phyloP scores from a whole-genome alignment of 495 filamentous ascomycete genomes.

The Hypoxylon fragiforme region DNA sequence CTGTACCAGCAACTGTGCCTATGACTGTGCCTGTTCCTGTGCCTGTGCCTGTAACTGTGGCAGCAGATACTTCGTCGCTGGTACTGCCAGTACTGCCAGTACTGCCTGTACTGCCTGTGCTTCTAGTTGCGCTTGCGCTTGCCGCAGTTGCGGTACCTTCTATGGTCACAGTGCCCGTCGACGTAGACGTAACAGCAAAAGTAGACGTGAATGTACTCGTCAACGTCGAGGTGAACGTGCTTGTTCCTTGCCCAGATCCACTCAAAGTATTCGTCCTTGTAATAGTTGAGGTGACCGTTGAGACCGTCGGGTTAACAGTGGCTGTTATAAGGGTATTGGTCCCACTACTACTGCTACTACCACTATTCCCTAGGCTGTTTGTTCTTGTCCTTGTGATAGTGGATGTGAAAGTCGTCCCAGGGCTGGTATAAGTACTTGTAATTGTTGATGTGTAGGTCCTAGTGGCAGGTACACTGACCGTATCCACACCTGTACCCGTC shows the following conservation, averaged over 20 bases:
- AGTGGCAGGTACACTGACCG: neutral
- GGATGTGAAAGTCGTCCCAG: constrained; percentile 4
- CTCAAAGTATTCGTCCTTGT: constrained; percentile 19
- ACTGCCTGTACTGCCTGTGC: neutral
- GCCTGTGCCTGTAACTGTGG: neutral
- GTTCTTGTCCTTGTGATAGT: constrained; percentile 12
- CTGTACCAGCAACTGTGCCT: constrained; percentile 10
- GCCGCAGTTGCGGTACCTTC: neutral
- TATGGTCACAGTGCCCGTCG: constrained; percentile 11
- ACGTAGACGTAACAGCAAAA: neutral
- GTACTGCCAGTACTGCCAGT: neutral
- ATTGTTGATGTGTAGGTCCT: constrained; percentile 16
- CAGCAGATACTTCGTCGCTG: neutral
- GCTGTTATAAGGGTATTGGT: too few species aligned
- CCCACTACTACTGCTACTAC: too few species aligned
- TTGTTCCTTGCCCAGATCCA: constrained; percentile 4
- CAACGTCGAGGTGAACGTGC: constrained; percentile 21
- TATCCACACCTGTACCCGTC: constrained; percentile 1
- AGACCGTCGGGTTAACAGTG: too few species aligned
- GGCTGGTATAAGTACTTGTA: constrained; percentile 10
- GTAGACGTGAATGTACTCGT: constrained; percentile 23
- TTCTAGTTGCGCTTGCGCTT: neutral
- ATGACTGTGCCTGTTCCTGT: neutral
- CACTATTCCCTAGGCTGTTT: too few species aligned
- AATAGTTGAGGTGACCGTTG: too few species aligned